Base-by-base conservation (phyloP, 2,329 filamentous ascomycete genomes). In the Ophiostoma quercus region DNA sequence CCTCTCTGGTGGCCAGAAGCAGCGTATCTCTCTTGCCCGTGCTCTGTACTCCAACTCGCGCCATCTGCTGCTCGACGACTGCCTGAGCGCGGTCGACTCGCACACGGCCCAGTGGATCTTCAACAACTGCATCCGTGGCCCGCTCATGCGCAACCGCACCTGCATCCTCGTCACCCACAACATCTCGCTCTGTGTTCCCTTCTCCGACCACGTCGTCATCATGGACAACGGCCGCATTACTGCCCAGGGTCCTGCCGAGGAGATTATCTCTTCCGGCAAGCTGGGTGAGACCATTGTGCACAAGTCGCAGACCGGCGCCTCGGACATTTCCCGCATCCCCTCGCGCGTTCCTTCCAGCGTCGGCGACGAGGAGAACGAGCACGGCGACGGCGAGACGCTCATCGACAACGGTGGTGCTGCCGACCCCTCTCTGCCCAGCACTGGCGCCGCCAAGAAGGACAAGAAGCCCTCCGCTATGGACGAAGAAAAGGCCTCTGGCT, bases 21-120 rank as follows among this genome's bases (percentile, higher is more conserved):
- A 99, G 79, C 90, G 95, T 71, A 98, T 99, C 68, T 97, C 94
- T 16, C 85, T 99, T 63, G 95, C 95, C n/a, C 89, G 95, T 74
- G 95, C 95, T 1, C 85, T 99, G n/a, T 99, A 99, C 80, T 97
- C 92, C 74, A 94, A 92, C 79, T 96, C 94, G 6, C 90, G 90
- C 68, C 94, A 98, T 78, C 81, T 99, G 19, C 85, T 99, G 12
- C 84, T 99, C 67, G 95, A 99, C 76, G 95, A 99, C 78, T 97
- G 96, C 73, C 84, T 99, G 62, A 97, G 94, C 77, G 95, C 95
- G 37, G 95, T 99, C 43, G 95, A 99, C 78, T 96, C 95, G 3
- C 95, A 99, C 76, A 98, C 95, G 0, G 94, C 94, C 1, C 96
- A 97, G 78, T 97, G 96, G 90, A 98, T 99, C 74, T 98, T 98